Evolutionary conservation across 2,329 filamentous ascomycete genomes (phyloP), one percentile per base, ranked within the genome.

Genomic region (Microascus cirrosus): DNA sequence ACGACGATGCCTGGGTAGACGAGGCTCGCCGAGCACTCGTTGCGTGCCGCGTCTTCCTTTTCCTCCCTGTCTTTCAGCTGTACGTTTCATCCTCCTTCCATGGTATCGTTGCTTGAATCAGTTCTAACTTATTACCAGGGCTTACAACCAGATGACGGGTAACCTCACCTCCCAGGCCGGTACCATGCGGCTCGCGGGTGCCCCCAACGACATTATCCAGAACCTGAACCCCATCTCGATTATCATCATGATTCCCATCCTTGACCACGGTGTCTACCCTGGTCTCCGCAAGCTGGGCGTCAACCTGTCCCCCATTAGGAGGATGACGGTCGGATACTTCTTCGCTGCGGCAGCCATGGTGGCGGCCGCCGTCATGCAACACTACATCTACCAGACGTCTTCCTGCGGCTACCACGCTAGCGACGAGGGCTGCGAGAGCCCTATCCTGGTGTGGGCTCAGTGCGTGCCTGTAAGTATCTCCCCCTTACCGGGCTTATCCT

Each of bases 1-100:
- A 90, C 63, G 88, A 93, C 61, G 89, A 93, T 63, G 82, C 82
- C 56, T 93, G 88, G 87, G 88, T 93, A 36, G 87, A 90, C 67
- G 86, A 92, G 67, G 83, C 91, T 54, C 77, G 78, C 56, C 85
- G 87, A 70, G 87, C 86, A 61, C 74, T 88, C 59, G 76, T 80
- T 64, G 85, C 86, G 59, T 89, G 85, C 74, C 77, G 81, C 62
- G 86, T 90, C 36, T 92, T 89, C 70, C 70, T 84, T 61, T 90
- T 86, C 75, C 59, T 85, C 59, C 86, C 86, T 48, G 77, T 84
- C 62, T 83, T 81, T 71, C 83, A 79, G 74, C 71, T 58, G 32
- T 24, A 22, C 3, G 18, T 11, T 48, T 20, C 18, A 20, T 11
- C 15, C n/a, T 11, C 42, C 42, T 10, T 42, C 4, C 18, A 13